These are phyloP conservation scores for Backusella liffmaniae DNA, from an alignment of 192 early-diverging fungal genomes.

Conservation along the genomic window DNA sequence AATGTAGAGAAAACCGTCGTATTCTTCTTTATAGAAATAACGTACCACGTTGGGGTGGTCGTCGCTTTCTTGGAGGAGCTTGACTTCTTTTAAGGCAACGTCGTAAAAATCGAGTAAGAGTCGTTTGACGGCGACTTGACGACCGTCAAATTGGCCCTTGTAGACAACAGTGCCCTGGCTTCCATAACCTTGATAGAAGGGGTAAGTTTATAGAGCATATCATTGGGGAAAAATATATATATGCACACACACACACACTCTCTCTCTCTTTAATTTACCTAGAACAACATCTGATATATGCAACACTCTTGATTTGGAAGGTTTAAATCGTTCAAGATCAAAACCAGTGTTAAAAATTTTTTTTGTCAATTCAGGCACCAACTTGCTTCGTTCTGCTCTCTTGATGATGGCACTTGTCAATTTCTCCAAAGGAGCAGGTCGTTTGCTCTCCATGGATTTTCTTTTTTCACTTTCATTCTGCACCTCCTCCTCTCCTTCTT, in stretches of 20 bases:
- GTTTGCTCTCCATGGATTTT: neutral
- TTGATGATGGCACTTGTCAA: neutral
- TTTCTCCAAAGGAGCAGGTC: neutral
- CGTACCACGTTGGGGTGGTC: constrained; percentile 95
- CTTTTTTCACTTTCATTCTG: neutral
- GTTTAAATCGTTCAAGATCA: constrained; percentile 5
- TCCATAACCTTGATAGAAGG: constrained; percentile 69
- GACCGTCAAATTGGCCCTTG: constrained; percentile 86
- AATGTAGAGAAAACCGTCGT: constrained; percentile 93
- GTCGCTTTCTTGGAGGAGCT: constrained; percentile 88
- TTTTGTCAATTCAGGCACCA: neutral
- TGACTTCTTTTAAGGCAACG: constrained; percentile 91
- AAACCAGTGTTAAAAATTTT: neutral
- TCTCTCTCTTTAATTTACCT: neutral
- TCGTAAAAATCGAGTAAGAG: constrained; percentile 95
- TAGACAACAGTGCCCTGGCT: constrained; percentile 97
- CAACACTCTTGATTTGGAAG: constrained; percentile 15
- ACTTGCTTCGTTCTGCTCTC: neutral
- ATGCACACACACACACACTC: too few relatives aligned
- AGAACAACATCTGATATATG: constrained; percentile 26
- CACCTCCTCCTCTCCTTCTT: neutral
- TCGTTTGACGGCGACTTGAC: constrained; percentile 93
- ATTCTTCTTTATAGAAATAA: constrained; percentile 88
- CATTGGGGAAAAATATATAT: too few relatives aligned
- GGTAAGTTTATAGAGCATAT: too few relatives aligned